Conservation (phyloP, 257 asterid genomes). For the Oldenlandia corymbosa region DNA sequence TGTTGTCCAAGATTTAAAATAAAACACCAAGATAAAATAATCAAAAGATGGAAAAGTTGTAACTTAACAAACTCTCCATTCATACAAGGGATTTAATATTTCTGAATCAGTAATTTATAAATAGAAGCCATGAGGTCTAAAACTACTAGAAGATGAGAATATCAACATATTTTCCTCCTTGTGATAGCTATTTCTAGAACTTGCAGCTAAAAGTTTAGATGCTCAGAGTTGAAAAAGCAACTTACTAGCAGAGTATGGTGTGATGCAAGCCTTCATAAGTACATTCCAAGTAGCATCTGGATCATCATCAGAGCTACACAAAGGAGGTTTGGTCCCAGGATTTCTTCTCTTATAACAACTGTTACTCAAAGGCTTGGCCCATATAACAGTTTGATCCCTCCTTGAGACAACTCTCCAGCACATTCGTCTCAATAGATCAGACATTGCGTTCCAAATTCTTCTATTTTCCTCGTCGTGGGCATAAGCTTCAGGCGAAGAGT, state of each 20-base stretch:
- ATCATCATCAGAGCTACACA: slow-evolving; percentile 74
- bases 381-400: slow-evolving; percentile 79
- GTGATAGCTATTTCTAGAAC: not conserved
- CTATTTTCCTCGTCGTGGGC: slow-evolving; percentile 73
- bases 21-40: not conserved
- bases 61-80: not conserved
- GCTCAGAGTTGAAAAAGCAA: slow-evolving; percentile 11
- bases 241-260: slow-evolving; percentile 74
- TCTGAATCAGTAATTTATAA: not conserved
- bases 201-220: slow-evolving; percentile 7
- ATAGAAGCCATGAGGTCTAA: not conserved
- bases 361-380: slow-evolving; percentile 86
- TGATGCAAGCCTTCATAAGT: slow-evolving; percentile 82
- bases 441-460: slow-evolving; percentile 78
- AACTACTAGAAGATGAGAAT: not conserved
- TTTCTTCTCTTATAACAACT: slow-evolving; percentile 65
- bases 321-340: slow-evolving; percentile 53
- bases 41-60: not conserved
- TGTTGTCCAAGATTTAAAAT: not conserved
- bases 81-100: not conserved
- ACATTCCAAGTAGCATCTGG: slow-evolving; percentile 84
- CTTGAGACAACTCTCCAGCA: slow-evolving; percentile 88
- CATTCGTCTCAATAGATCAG: slow-evolving; percentile 67
- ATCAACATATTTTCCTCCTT: not conserved
- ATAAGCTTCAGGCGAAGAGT: slow-evolving; percentile 93